Evolutionary conservation across 768 basidiomycete species (phyloP).

Genomic region (Hericium erinaceus): DNA sequence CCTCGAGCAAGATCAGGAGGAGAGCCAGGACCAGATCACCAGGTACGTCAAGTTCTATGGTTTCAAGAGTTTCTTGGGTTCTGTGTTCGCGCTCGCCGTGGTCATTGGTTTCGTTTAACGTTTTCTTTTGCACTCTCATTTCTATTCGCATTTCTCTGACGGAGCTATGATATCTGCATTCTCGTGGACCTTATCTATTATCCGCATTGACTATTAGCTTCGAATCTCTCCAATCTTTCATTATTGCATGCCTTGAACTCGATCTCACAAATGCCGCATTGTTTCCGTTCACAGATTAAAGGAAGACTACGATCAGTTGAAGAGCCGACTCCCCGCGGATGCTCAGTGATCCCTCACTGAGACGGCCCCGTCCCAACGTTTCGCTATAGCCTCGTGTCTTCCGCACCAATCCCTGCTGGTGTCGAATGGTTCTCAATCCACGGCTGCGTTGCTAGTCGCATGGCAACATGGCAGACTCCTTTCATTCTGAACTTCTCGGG

Average conservation of each 20-base stretch:
- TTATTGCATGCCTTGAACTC: slow-evolving; percentile 16
- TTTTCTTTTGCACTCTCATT: slow-evolving; percentile 15
- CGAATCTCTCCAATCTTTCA: background rate
- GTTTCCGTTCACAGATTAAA: slow-evolving; percentile 42
- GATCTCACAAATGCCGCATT: background rate
- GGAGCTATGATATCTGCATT: background rate
- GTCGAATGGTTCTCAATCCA: background rate
- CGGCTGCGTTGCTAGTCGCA: background rate
- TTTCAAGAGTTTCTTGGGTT: slow-evolving; percentile 33
- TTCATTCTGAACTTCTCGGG: background rate
- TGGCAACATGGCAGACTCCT: background rate
- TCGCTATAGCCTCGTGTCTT: slow-evolving; percentile 4
- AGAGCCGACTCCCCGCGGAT: slow-evolving; percentile 31
- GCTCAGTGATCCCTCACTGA: background rate
- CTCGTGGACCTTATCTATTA: background rate
- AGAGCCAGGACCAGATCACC: slow-evolving; percentile 63
- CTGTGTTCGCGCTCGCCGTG: slow-evolving; percentile 12
- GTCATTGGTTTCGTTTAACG: slow-evolving; percentile 28
- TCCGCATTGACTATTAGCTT: background rate
- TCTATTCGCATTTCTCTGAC: slow-evolving; percentile 4
- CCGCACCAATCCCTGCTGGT: background rate
- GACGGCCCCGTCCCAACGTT: background rate
- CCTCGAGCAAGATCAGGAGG: slow-evolving; percentile 73
- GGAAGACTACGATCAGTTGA: slow-evolving; percentile 49
- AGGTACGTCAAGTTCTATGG: slow-evolving; percentile 65